phyloP scores from a whole-genome alignment of 164 flowering plant species.

The Sedum album region DNA sequence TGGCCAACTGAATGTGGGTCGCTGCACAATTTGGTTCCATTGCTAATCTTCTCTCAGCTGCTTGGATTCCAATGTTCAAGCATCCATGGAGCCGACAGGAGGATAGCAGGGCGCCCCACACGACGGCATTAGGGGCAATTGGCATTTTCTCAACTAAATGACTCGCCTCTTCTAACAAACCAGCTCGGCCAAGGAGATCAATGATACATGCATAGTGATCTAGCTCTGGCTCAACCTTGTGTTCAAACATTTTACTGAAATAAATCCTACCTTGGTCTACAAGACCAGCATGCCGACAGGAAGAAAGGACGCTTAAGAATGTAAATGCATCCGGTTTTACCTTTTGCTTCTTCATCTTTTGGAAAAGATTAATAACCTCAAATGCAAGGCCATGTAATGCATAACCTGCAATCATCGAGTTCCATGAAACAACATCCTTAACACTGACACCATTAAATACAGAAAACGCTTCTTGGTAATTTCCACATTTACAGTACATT shows the following conservation, averaged over 20 bases:
- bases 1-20: constrained; percentile 54
- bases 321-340: constrained; percentile 49
- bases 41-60: constrained; percentile 49
- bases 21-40: constrained; percentile 51
- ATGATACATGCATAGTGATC: constrained; percentile 63
- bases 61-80: constrained; percentile 40
- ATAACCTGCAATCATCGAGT: constrained; percentile 59
- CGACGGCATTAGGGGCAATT: constrained; percentile 45
- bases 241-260: constrained; percentile 45
- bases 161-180: constrained; percentile 43
- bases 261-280: constrained; percentile 32
- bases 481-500: constrained; percentile 68
- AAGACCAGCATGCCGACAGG: constrained; percentile 60
- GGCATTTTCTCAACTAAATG: constrained; percentile 46
- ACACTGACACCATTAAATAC: constrained; percentile 27
- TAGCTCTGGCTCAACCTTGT: constrained; percentile 40
- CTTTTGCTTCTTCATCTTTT: constrained; percentile 30
- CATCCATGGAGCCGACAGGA: constrained; percentile 44
- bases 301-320: constrained; percentile 51
- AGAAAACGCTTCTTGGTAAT: constrained; percentile 29
- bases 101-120: constrained; percentile 66
- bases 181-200: constrained; percentile 62
- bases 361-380: constrained; percentile 34
- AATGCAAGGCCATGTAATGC: constrained; percentile 49
- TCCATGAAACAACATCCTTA: constrained; percentile 60